Percentiles rank a stretch among this genome's conserved stretches.
Evolutionary conservation across 2,329 filamentous ascomycete genomes (phyloP).

Genomic region (Penicillium sp.): DNA sequence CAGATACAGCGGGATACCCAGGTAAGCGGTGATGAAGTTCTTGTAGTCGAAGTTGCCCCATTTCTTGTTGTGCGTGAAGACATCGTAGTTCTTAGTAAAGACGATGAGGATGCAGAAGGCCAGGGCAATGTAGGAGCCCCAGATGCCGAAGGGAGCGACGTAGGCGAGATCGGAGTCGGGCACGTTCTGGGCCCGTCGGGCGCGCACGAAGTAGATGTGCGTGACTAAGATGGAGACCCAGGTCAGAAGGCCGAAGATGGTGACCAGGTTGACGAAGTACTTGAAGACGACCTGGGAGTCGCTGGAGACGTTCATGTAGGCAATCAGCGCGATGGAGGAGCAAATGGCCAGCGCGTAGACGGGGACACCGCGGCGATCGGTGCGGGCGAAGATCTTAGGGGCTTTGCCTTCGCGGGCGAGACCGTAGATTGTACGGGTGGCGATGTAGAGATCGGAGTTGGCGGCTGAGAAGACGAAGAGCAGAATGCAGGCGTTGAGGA

Average conservation of each 20-base stretch:
- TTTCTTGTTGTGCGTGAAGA: slow-evolving; percentile 59
- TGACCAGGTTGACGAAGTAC: slow-evolving; percentile 69
- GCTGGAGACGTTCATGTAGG: slow-evolving; percentile 66
- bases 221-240: slow-evolving; percentile 70
- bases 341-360: slow-evolving; percentile 65
- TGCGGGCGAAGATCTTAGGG: slow-evolving; percentile 70
- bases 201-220: slow-evolving; percentile 67
- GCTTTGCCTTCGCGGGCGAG: slow-evolving; percentile 72
- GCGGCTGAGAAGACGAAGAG: slow-evolving; percentile 76
- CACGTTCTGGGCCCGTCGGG: slow-evolving; percentile 63
- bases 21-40: slow-evolving; percentile 75
- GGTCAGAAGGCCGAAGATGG: slow-evolving; percentile 66
- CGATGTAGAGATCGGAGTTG: slow-evolving; percentile 78
- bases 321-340: slow-evolving; percentile 65
- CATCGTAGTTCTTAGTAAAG: slow-evolving; percentile 79
- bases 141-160: slow-evolving; percentile 70
- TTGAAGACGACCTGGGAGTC: slow-evolving; percentile 61
- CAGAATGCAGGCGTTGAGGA: slow-evolving; percentile 74
- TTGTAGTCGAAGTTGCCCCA: slow-evolving; percentile 68
- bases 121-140: slow-evolving; percentile 68
- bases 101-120: slow-evolving; percentile 72
- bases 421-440: slow-evolving; percentile 71
- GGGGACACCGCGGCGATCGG: slow-evolving; percentile 71
- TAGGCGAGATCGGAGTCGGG: slow-evolving; percentile 61
- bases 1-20: slow-evolving; percentile 75